Conservation (phyloP, 2,329 filamentous ascomycete genomes). For the Claviceps humidiphila region DNA sequence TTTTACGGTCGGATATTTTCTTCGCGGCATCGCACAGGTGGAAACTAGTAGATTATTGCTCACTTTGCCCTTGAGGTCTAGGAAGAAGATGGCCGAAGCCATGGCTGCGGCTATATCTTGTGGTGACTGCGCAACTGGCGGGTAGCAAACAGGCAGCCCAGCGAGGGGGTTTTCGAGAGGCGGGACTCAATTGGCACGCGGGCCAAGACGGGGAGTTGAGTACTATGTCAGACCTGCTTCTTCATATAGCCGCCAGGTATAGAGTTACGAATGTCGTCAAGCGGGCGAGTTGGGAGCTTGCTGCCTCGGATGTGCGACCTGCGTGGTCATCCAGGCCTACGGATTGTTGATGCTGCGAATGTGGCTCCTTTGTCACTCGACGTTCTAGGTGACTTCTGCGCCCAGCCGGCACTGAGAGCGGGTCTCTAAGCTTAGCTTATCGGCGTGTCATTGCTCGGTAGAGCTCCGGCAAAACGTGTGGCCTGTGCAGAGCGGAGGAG, state of each 20-base stretch:
- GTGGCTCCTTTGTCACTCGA: neutral
- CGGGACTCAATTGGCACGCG: slow-evolving; percentile 14
- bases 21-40: too few relatives aligned
- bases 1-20: neutral
- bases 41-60: neutral
- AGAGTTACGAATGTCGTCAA: too few relatives aligned
- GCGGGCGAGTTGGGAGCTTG: neutral
- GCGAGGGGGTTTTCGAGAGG: slow-evolving; percentile 1
- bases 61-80: slow-evolving; percentile 99
- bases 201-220: slow-evolving; percentile 10
- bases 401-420: neutral
- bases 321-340: neutral
- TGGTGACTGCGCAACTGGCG: neutral
- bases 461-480: slow-evolving; percentile 6
- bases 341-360: neutral
- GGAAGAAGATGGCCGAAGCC: slow-evolving; percentile 96
- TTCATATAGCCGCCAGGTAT: neutral
- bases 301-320: slow-evolving; percentile 1
- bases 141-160: neutral
- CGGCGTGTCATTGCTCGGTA: slow-evolving; percentile 6
- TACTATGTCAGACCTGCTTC: neutral
- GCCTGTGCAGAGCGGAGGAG: too few relatives aligned
- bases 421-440: neutral
- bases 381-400: neutral
- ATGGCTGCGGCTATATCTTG: slow-evolving; percentile 35